Conservation (phyloP, 805 yeast genomes). For the Zygosaccharomyces pseudorouxii region DNA sequence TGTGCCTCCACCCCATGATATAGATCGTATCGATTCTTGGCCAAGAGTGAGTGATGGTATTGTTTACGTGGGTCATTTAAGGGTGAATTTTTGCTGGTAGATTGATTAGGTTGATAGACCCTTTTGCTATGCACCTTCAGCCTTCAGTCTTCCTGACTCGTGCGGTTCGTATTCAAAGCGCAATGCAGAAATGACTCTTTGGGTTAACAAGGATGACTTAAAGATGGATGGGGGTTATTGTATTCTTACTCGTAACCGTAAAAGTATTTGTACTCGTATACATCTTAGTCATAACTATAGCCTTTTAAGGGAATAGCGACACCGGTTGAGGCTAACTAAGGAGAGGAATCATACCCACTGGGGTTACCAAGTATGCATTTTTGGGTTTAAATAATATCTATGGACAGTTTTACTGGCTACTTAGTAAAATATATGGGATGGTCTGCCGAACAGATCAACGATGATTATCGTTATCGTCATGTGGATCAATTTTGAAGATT, state of each 20-base stretch:
- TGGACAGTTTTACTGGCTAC: neutral
- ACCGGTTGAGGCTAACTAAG: neutral
- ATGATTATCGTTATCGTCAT: constrained; percentile 21
- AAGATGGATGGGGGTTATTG: neutral
- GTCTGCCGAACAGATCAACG: neutral
- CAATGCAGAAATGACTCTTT: neutral
- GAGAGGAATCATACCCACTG: neutral
- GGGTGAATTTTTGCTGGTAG: neutral
- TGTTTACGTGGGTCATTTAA: neutral
- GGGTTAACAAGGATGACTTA: neutral
- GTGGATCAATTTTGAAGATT: constrained; percentile 55
- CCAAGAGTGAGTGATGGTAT: neutral
- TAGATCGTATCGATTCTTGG: neutral
- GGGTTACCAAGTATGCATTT: neutral
- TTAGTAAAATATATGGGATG: neutral
- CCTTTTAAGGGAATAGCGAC: neutral
- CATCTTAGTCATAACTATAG: too few relatives aligned
- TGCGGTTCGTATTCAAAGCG: neutral
- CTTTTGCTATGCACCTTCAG: constrained; percentile 1
- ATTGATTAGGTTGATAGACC: neutral
- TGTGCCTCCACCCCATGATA: neutral
- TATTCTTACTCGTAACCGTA: too few relatives aligned
- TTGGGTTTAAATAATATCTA: neutral
- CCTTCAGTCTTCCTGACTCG: neutral
- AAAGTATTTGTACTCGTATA: too few relatives aligned